Conservation (phyloP, 495 filamentous ascomycete species). For the Neurospora sp. region DNA sequence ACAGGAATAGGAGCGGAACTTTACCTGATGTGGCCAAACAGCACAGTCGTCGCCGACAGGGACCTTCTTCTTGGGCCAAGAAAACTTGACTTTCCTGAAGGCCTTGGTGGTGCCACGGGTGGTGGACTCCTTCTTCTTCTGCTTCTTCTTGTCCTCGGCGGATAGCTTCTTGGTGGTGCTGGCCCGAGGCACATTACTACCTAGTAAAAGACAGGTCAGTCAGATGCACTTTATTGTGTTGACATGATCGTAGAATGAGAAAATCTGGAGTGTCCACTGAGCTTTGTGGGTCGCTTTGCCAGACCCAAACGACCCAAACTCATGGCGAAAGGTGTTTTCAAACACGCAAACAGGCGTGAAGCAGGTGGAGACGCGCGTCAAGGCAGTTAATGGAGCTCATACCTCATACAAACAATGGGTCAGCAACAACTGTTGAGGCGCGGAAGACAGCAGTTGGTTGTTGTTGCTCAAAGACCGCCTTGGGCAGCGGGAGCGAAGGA, state of each 20-base stretch:
- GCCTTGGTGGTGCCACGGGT: not conserved
- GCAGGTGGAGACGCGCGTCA: not conserved
- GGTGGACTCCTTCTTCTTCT: not conserved
- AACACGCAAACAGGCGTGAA: not conserved
- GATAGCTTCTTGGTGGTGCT: not conserved
- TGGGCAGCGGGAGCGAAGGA: not conserved
- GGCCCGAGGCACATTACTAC: not conserved
- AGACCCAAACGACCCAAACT: not conserved
- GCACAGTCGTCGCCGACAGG: not conserved
- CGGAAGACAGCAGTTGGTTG: not conserved
- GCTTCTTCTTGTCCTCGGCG: not conserved
- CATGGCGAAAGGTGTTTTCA: not conserved
- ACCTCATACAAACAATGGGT: not conserved
- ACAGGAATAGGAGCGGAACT: not conserved
- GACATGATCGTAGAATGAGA: not conserved
- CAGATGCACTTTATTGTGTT: not conserved
- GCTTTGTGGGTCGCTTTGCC: not conserved
- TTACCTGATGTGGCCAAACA: not conserved
- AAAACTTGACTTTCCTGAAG: not conserved
- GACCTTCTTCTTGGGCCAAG: not conserved
- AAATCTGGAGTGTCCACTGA: not conserved
- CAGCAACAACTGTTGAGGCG: not conserved
- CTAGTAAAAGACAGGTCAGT: not conserved
- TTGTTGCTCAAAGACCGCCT: not conserved
- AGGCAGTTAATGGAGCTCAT: not conserved